Percentiles rank a stretch among this genome's conserved stretches.
Conservation (phyloP, 768 basidiomycete genomes). For the Naganishia antarctica region DNA sequence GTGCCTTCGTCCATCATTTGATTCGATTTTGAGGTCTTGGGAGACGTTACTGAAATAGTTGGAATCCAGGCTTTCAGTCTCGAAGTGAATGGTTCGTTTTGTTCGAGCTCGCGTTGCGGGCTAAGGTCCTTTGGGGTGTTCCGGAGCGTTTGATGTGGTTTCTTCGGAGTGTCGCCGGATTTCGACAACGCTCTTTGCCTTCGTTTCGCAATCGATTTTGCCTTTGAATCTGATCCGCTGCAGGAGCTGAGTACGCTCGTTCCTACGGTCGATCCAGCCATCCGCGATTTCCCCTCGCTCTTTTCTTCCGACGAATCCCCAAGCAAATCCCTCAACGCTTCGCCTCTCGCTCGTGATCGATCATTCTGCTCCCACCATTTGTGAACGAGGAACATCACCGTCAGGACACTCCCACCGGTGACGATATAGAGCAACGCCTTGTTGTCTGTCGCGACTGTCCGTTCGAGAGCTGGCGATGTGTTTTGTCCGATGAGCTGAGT, state of each 20-base stretch:
- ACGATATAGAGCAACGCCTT: background rate
- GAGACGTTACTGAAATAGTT: background rate
- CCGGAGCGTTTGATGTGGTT: too few relatives aligned
- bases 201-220: background rate
- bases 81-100: background rate
- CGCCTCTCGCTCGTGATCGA: conserved; percentile 3
- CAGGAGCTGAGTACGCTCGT: background rate
- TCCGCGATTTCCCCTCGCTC: too few relatives aligned
- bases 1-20: background rate
- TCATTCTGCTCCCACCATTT: conserved; percentile 12
- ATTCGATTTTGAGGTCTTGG: background rate
- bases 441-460: background rate
- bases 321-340: background rate
- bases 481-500: background rate
- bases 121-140: background rate
- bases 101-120: too few relatives aligned
- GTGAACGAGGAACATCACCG: background rate
- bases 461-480: background rate
- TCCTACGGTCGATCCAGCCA: background rate
- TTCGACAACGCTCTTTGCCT: conserved; percentile 2
- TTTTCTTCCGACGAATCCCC: background rate
- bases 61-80: conserved; percentile 13
- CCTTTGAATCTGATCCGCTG: background rate
- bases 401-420: background rate
- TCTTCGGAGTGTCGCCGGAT: background rate